Evolutionary conservation across 495 filamentous ascomycete genomes (phyloP).

Genomic region (Neurospora sp.): DNA sequence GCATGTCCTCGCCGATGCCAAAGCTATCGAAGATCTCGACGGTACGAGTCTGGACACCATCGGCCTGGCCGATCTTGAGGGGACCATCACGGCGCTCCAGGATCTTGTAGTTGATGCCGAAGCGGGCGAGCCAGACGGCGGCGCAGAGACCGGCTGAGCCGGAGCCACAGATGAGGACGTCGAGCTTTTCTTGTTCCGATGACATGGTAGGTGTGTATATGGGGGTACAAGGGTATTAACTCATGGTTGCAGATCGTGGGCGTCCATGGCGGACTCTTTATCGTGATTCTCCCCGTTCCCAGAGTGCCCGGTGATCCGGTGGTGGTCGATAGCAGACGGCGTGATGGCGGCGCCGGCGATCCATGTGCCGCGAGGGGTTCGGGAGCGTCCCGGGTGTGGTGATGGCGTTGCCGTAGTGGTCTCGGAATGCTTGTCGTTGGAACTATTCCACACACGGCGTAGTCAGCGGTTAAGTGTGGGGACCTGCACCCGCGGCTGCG

Average conservation of each 20-base stretch:
- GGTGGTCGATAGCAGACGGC: not conserved
- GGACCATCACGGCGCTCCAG: constrained; percentile 53
- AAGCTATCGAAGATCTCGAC: constrained; percentile 77
- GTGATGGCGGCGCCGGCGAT: not conserved
- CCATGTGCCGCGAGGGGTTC: not conserved
- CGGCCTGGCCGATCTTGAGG: constrained; percentile 63
- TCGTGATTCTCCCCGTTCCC: not conserved
- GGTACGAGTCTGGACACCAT: constrained; percentile 71
- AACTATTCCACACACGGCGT: not conserved
- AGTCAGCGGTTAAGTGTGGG: not conserved
- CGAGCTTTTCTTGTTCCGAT: constrained; percentile 21
- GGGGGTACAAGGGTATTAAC: not conserved
- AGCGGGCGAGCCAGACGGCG: constrained; percentile 55
- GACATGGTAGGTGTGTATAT: constrained; percentile 2
- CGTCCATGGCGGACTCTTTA: not conserved
- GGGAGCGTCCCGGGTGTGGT: not conserved
- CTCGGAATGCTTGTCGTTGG: not conserved
- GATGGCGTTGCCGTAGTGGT: not conserved
- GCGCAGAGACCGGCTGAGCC: constrained; percentile 63
- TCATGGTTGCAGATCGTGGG: not conserved
- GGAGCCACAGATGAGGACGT: constrained; percentile 56
- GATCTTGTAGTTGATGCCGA: constrained; percentile 50
- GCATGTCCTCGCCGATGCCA: constrained; percentile 56
- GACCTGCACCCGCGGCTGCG: not conserved
- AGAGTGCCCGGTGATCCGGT: not conserved